These are phyloP conservation scores for Catenaria anguillulae DNA, from an alignment of 371 early-diverging fungal genomes.

Conservation along the genomic window DNA sequence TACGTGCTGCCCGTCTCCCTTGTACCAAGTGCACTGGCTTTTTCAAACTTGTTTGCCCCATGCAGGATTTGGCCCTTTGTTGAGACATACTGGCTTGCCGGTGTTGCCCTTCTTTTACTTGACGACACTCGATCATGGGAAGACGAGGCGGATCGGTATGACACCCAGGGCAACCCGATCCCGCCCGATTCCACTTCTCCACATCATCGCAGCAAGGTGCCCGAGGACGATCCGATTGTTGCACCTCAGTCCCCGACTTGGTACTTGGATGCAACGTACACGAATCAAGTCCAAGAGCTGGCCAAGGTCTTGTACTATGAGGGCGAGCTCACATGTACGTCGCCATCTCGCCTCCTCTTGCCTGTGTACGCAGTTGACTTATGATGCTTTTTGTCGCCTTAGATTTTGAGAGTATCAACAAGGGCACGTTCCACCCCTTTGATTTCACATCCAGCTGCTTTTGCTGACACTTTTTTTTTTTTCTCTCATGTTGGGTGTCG, in stretches of 20 bases:
- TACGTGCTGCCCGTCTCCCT: no score
- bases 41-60: no score
- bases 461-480: not conserved
- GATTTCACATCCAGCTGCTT: no score
- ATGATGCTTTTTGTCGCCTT: no score
- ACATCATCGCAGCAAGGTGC: no score
- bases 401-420: constrained; percentile 7
- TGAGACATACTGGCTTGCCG: constrained; percentile 73
- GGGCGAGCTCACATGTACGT: constrained; percentile 12
- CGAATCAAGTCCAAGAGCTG: constrained; percentile 52
- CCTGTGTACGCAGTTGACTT: no score
- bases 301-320: constrained; percentile 71
- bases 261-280: constrained; percentile 52
- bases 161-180: no score
- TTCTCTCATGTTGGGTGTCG: no score
- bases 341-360: no score
- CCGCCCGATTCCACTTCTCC: no score
- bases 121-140: not conserved
- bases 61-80: constrained; percentile 63
- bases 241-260: constrained; percentile 17
- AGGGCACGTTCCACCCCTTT: not conserved
- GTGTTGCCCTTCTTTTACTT: constrained; percentile 14
- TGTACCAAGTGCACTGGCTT: no score
- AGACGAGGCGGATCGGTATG: not conserved
- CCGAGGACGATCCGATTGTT: not conserved